A percentile compares a stretch with the other conserved stretches of the same genome.
These are phyloP conservation scores for Helicocarpus griseus DNA, from an alignment of 2,329 filamentous ascomycete species.

Conservation along the genomic window DNA sequence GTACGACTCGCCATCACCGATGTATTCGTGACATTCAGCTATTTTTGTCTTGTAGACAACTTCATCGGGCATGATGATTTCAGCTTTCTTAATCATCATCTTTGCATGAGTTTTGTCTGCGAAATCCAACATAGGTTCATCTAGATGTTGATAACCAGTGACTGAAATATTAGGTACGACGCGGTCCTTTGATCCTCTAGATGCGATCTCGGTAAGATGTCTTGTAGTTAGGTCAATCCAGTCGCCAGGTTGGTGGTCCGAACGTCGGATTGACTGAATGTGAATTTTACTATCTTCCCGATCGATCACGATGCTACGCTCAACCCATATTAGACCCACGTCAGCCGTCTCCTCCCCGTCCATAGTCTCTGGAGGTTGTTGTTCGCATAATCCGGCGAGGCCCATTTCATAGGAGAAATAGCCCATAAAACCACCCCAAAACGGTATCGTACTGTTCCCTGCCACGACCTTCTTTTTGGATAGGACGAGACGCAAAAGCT, in stretches of 20 bases:
- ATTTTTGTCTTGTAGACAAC: slow-evolving; percentile 57
- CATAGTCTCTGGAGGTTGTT: slow-evolving; percentile 33
- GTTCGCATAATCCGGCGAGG: slow-evolving; percentile 34
- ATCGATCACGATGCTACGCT: slow-evolving; percentile 68
- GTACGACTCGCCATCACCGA: slow-evolving; percentile 74
- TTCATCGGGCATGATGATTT: slow-evolving; percentile 27
- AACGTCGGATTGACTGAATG: slow-evolving; percentile 54
- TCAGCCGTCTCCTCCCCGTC: slow-evolving; percentile 17
- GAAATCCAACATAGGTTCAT: slow-evolving; percentile 2
- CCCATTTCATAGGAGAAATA: slow-evolving; percentile 81
- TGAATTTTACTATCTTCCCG: slow-evolving; percentile 53
- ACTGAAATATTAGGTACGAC: slow-evolving; percentile 4
- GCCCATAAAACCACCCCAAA: slow-evolving; percentile 76
- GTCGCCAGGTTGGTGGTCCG: slow-evolving; percentile 36
- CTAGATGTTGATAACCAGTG: neutral
- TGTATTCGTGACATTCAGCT: slow-evolving; percentile 55
- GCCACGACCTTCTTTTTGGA: slow-evolving; percentile 28
- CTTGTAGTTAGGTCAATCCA: slow-evolving; percentile 28
- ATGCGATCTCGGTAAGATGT: slow-evolving; percentile 17
- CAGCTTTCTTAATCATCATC: slow-evolving; percentile 17
- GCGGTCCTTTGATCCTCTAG: neutral
- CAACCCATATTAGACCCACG: slow-evolving; percentile 64
- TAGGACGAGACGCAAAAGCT: slow-evolving; percentile 29
- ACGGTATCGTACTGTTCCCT: slow-evolving; percentile 40
- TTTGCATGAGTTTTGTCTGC: slow-evolving; percentile 16